Evolutionary conservation across 495 filamentous ascomycete genomes (phyloP).

Genomic region (Neurospora terricola): DNA sequence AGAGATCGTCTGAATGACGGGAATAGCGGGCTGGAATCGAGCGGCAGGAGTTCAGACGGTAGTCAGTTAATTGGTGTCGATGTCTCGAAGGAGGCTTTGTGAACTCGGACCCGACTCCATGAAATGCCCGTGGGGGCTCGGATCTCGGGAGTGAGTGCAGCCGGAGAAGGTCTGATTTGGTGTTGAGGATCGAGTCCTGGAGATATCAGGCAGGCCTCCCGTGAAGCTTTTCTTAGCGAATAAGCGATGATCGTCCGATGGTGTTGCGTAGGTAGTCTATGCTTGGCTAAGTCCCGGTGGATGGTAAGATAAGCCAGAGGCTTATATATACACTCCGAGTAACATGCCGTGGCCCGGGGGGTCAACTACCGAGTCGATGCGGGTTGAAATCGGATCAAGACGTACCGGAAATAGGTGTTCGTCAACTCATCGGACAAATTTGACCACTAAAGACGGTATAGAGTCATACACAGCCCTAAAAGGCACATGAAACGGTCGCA

Average conservation of each 20-base stretch:
- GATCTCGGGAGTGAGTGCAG: neutral
- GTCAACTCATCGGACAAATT: neutral
- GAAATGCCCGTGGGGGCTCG: neutral
- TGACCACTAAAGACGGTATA: neutral
- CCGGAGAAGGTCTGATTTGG: neutral
- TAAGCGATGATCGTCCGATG: neutral
- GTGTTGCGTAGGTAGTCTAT: neutral
- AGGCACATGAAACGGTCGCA: neutral
- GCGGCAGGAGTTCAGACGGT: neutral
- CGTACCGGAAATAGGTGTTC: neutral
- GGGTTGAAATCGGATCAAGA: neutral
- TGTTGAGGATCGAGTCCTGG: neutral
- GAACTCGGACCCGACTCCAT: neutral
- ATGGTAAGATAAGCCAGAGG: neutral
- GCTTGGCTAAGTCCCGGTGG: neutral
- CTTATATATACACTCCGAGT: neutral
- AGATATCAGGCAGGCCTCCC: neutral
- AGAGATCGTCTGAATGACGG: neutral
- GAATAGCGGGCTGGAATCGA: neutral
- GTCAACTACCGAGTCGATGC: neutral
- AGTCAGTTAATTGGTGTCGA: neutral
- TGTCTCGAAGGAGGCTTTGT: neutral
- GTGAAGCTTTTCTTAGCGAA: neutral
- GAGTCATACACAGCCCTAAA: neutral
- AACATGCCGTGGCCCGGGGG: neutral